Evolutionary conservation across 768 basidiomycete genomes (phyloP).

Genomic region (Hydnomerulius pinastri): DNA sequence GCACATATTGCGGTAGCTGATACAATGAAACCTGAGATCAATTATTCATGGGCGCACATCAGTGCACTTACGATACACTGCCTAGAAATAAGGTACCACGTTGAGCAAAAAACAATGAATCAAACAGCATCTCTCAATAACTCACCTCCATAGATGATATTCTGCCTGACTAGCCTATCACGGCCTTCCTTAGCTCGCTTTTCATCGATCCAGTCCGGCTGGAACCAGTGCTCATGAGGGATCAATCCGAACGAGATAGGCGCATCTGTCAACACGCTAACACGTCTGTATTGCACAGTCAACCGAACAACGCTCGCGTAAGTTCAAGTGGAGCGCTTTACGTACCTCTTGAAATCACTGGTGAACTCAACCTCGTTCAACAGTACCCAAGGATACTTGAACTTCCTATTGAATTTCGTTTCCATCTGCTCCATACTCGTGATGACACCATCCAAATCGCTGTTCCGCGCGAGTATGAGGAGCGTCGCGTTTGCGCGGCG

Average conservation of each 20-base stretch:
- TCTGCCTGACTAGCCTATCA: constrained; percentile 48
- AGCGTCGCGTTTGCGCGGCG: constrained; percentile 59
- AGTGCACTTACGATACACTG: constrained; percentile 42
- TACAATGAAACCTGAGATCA: neutral
- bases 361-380: constrained; percentile 63
- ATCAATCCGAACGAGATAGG: constrained; percentile 58
- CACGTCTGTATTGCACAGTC: constrained; percentile 32
- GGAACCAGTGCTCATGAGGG: constrained; percentile 64
- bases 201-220: constrained; percentile 76
- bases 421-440: constrained; percentile 57
- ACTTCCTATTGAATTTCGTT: constrained; percentile 57
- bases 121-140: too few species aligned
- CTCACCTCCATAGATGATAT: constrained; percentile 53
- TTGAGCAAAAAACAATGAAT: constrained; percentile 4
- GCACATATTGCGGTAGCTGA: constrained; percentile 77
- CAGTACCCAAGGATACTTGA: constrained; percentile 63
- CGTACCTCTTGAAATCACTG: constrained; percentile 51
- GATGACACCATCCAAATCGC: constrained; percentile 46
- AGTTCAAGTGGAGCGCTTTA: neutral
- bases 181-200: constrained; percentile 53
- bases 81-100: constrained; percentile 26
- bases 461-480: constrained; percentile 54
- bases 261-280: constrained; percentile 40
- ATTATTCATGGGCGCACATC: neutral
- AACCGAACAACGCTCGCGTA: neutral